Evolutionary conservation across 2,329 filamentous ascomycete genomes (phyloP).

Genomic region (Monilinia fructicola): DNA sequence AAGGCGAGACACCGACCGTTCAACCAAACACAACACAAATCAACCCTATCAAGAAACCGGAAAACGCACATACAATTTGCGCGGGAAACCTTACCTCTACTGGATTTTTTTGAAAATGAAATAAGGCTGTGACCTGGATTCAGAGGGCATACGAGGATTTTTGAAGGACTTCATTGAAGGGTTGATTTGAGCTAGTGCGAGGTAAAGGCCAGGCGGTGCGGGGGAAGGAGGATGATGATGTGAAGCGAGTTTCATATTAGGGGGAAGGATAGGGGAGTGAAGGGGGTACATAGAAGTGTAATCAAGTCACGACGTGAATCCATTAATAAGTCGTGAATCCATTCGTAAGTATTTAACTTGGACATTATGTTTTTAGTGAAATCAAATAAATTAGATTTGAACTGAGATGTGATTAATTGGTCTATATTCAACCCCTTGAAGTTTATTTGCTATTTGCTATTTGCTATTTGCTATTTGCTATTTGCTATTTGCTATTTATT

Average conservation of each 20-base stretch:
- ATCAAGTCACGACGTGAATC: background rate
- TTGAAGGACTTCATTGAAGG: background rate
- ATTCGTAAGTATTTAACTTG: background rate
- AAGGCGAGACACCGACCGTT: background rate
- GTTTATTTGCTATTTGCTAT: no score
- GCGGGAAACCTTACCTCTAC: slow-evolving; percentile 8
- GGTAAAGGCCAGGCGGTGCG: no score
- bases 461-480: no score
- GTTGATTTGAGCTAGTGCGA: background rate
- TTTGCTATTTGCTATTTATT: no score
- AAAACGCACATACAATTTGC: slow-evolving; percentile 10
- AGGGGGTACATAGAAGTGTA: background rate
- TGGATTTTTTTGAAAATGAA: slow-evolving; percentile 1
- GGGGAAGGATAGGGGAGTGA: no score
- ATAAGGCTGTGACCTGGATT: slow-evolving; percentile 18
- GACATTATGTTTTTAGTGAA: background rate
- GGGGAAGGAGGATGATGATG: background rate
- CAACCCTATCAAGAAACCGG: background rate
- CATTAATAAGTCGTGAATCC: background rate
- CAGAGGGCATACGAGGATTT: slow-evolving; percentile 10
- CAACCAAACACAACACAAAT: background rate
- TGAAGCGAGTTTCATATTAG: background rate
- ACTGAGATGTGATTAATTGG: no score
- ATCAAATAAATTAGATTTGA: no score
- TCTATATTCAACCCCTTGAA: no score